Conservation (phyloP, 2,329 filamentous ascomycete genomes). For the Aspergillus tamarii region DNA sequence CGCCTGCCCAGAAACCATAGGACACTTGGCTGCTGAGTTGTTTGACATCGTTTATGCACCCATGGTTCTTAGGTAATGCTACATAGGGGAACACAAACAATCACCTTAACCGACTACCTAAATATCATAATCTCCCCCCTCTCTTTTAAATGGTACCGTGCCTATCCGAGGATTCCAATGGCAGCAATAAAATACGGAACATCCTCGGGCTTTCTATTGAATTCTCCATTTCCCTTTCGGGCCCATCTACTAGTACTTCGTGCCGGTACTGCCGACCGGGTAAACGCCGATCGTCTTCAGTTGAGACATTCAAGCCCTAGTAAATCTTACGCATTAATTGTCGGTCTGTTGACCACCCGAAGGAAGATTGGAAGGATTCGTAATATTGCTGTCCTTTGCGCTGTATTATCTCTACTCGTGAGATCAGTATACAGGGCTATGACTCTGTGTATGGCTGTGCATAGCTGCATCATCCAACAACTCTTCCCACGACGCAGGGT, state of each 20-base stretch:
- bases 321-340: not conserved
- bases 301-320: slow-evolving; percentile 3
- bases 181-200: not conserved
- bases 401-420: not conserved
- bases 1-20: not conserved
- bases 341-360: not conserved
- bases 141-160: not conserved
- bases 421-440: not conserved
- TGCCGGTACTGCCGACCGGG: slow-evolving; percentile 1
- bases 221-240: not conserved
- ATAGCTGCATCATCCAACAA: not conserved
- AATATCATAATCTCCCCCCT: not conserved
- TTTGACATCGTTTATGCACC: not conserved
- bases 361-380: not conserved
- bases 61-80: not conserved
- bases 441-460: not conserved
- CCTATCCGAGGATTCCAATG: not conserved
- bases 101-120: not conserved
- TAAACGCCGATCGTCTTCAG: not conserved
- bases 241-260: not conserved
- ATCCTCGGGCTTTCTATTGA: not conserved
- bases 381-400: not conserved
- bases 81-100: not conserved
- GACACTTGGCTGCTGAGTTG: slow-evolving; percentile 1
- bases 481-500: not conserved